Conservation (phyloP, 108 stramenopile species). For the Skeletonema menzelii region DNA sequence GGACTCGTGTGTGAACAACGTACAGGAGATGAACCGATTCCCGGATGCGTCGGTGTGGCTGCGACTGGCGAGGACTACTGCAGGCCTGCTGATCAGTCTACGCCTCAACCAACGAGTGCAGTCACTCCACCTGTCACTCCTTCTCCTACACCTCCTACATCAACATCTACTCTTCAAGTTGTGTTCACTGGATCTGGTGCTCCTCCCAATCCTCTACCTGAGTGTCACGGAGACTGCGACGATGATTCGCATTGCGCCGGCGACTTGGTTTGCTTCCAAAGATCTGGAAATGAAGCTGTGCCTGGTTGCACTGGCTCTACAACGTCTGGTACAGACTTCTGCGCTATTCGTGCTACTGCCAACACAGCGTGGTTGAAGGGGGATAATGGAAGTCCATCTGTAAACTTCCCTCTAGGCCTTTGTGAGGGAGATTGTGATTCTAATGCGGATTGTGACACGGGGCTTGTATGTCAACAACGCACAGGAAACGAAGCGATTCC, state of each 20-base stretch:
- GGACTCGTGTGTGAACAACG: neutral
- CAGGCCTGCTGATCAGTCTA: neutral
- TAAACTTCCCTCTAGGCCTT: slow-evolving; percentile 5
- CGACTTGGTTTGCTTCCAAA: neutral
- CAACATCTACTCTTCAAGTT: neutral
- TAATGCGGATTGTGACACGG: slow-evolving; percentile 2
- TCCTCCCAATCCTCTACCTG: neutral
- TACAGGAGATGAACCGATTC: neutral
- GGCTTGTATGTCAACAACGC: slow-evolving; percentile 7
- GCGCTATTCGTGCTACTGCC: neutral
- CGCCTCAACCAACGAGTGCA: neutral
- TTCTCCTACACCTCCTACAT: neutral
- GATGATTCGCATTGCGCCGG: neutral
- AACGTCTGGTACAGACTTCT: neutral
- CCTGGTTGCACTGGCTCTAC: neutral
- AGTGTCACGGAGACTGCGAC: neutral
- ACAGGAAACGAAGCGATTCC: neutral
- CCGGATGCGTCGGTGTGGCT: neutral
- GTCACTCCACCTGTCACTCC: too few relatives aligned
- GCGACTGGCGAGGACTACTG: neutral
- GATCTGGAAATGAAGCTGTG: neutral
- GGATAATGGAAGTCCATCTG: neutral
- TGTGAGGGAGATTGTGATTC: slow-evolving; percentile 22
- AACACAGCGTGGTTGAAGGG: neutral
- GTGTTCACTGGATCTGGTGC: neutral